phyloP scores from a whole-genome alignment of 75 land plant species.

The Pinus albicaulis region DNA sequence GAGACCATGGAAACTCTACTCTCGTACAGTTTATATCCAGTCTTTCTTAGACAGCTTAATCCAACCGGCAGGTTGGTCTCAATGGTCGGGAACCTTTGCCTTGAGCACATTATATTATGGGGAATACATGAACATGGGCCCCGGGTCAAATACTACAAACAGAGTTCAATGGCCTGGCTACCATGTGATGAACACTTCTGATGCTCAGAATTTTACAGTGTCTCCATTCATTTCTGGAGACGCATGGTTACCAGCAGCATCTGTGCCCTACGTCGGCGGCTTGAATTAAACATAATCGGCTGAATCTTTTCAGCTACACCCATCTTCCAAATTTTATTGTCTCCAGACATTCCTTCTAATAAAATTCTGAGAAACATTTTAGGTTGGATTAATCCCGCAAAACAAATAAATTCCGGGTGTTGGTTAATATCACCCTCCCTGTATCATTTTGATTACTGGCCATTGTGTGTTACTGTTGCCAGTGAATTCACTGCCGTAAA shows the following conservation, averaged over 20 bases:
- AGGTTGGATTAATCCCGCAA: too few species aligned
- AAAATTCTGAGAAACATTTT: too few species aligned
- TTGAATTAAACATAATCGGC: not conserved
- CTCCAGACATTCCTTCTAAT: too few species aligned
- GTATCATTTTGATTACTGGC: too few species aligned
- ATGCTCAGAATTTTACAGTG: constrained; percentile 46
- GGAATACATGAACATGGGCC: constrained; percentile 69
- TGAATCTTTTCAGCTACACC: not conserved
- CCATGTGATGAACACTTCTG: constrained; percentile 22
- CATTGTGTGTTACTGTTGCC: too few species aligned
- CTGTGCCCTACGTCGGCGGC: constrained; percentile 7
- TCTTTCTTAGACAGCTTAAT: constrained; percentile 45
- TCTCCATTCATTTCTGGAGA: constrained; percentile 35
- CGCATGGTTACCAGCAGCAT: constrained; percentile 30
- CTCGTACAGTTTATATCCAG: constrained; percentile 46
- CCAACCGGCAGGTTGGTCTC: constrained; percentile 74
- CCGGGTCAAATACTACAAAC: constrained; percentile 39
- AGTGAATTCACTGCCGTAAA: too few species aligned
- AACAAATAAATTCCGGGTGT: too few species aligned
- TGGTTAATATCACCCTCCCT: too few species aligned
- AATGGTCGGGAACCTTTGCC: constrained; percentile 57
- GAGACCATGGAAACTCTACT: constrained; percentile 78
- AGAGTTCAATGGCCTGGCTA: constrained; percentile 75
- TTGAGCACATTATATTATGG: constrained; percentile 63
- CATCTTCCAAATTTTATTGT: too few species aligned